phyloP scores from a whole-genome alignment of 768 basidiomycete genomes.

The Podaxis mareebaensis region DNA sequence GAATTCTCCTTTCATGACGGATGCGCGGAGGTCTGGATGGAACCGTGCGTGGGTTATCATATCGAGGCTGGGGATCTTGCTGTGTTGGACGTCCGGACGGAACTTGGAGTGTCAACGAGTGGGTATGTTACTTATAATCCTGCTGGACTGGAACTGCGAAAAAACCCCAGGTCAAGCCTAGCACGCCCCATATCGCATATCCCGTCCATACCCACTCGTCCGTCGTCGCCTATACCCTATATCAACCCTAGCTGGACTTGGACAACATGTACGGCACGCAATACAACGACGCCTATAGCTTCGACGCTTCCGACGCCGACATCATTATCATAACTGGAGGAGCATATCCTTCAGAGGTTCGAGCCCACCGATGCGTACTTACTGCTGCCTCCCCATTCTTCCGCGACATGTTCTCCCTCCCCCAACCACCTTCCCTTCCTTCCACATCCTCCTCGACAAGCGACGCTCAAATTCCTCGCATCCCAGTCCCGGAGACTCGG shows the following conservation, averaged over 20 bases:
- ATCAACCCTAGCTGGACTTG: background rate
- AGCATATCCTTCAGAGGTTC: slow-evolving; percentile 46
- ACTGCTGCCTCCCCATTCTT: slow-evolving; percentile 69
- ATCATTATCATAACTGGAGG: slow-evolving; percentile 47
- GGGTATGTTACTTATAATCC: slow-evolving; percentile 10
- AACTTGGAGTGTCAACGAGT: slow-evolving; percentile 4
- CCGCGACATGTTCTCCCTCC: slow-evolving; percentile 66
- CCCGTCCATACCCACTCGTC: background rate
- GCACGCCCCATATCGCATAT: background rate
- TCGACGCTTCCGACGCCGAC: slow-evolving; percentile 47
- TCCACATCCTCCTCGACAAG: slow-evolving; percentile 37
- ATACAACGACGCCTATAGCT: slow-evolving; percentile 9
- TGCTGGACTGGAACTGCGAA: background rate
- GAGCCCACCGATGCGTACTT: slow-evolving; percentile 63
- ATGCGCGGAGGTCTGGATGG: background rate
- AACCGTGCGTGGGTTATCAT: slow-evolving; percentile 6
- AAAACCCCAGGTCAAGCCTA: background rate
- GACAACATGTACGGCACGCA: background rate
- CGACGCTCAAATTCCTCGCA: slow-evolving; percentile 38
- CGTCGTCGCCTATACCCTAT: background rate
- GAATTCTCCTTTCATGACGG: slow-evolving; percentile 4
- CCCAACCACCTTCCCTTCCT: slow-evolving; percentile 38
- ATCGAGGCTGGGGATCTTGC: background rate
- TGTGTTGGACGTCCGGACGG: slow-evolving; percentile 8
- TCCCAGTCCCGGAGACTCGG: slow-evolving; percentile 57